Evolutionary conservation across 1,284 basidiomycete species (phyloP).

Genomic region (Vanrija sp.): DNA sequence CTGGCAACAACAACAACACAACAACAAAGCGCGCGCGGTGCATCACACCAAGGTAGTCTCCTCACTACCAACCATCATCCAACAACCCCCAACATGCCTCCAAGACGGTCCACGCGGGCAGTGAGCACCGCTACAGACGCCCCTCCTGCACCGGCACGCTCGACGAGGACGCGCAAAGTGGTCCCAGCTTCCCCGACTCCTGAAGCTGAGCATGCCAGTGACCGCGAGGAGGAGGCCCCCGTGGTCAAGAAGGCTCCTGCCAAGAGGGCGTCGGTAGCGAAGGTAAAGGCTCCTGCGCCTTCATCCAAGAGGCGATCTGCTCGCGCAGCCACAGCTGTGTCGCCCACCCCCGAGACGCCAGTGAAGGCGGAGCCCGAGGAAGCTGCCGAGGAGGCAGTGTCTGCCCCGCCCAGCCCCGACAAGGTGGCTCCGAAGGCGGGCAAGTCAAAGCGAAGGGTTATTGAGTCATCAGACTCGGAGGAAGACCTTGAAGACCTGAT

Average conservation of each 20-base stretch:
- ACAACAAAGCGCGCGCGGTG: neutral
- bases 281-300: neutral
- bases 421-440: neutral
- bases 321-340: neutral
- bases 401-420: neutral
- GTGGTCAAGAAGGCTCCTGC: neutral
- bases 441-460: too few relatives aligned
- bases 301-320: neutral
- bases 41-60: too few relatives aligned
- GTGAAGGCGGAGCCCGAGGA: neutral
- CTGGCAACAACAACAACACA: neutral
- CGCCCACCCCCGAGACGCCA: constrained; percentile 8
- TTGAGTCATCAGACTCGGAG: constrained; percentile 1
- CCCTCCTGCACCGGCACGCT: neutral
- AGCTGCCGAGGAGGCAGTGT: neutral
- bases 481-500: constrained; percentile 2
- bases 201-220: neutral
- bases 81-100: constrained; percentile 12
- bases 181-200: neutral
- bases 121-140: neutral
- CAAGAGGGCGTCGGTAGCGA: neutral
- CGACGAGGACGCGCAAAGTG: neutral
- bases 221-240: constrained; percentile 1
- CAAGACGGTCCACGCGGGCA: constrained; percentile 2
- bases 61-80: neutral